phyloP scores from a whole-genome alignment of 1,284 basidiomycete species.

The Ceratobasidium theobromae region DNA sequence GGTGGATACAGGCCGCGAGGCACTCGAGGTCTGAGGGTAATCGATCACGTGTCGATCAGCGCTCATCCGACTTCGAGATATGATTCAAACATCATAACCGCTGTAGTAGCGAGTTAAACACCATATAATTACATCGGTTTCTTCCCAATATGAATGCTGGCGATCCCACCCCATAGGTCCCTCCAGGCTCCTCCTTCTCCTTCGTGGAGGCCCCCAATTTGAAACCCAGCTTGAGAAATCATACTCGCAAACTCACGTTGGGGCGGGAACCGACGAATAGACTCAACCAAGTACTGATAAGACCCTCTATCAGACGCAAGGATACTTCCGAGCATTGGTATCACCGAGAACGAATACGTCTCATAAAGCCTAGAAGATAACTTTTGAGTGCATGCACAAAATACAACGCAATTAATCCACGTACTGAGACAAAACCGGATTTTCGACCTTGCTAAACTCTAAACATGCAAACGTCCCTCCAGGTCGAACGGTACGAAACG shows the following conservation, averaged over 20 bases:
- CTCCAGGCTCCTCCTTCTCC: slow-evolving; percentile 86
- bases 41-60: not conserved
- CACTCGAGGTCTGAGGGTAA: slow-evolving; percentile 21
- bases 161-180: slow-evolving; percentile 84
- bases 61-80: not conserved
- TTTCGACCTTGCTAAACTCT: slow-evolving; percentile 93
- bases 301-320: slow-evolving; percentile 94
- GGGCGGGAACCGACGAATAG: slow-evolving; percentile 91
- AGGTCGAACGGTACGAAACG: slow-evolving; percentile 92
- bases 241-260: slow-evolving; percentile 90
- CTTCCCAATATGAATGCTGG: slow-evolving; percentile 81
- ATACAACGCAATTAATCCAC: slow-evolving; percentile 42
- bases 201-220: slow-evolving; percentile 67
- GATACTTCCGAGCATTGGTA: slow-evolving; percentile 92
- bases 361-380: slow-evolving; percentile 72
- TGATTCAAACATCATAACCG: not conserved
- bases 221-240: slow-evolving; percentile 84
- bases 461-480: slow-evolving; percentile 95
- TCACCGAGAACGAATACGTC: slow-evolving; percentile 94
- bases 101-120: not conserved
- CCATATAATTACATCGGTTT: slow-evolving; percentile 55
- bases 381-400: slow-evolving; percentile 25
- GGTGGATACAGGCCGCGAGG: not conserved
- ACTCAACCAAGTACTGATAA: slow-evolving; percentile 98
- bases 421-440: slow-evolving; percentile 84